Percentiles rank a stretch among this genome's conserved stretches.
phyloP scores from a whole-genome alignment of 345 rosid species.

The Lepidium africanum region DNA sequence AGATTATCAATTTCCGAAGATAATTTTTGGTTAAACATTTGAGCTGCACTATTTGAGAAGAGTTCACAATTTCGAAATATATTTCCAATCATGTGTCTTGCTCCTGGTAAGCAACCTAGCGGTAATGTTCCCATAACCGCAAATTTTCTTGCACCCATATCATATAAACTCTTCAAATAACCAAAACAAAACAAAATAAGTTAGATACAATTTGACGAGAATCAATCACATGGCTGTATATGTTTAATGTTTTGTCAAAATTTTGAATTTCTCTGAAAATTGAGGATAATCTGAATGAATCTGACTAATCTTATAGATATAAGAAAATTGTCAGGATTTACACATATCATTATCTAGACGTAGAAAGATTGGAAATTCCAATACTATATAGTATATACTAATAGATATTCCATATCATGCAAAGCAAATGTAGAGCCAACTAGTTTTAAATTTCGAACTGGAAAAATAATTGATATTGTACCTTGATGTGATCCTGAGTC shows the following conservation, averaged over 20 bases:
- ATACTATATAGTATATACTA: too few relatives aligned
- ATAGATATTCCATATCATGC: too few relatives aligned
- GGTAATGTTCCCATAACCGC: slow-evolving; percentile 35
- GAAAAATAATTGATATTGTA: background rate
- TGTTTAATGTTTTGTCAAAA: background rate
- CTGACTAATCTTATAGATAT: too few relatives aligned
- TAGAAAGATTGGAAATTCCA: too few relatives aligned
- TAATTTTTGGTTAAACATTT: slow-evolving; percentile 45
- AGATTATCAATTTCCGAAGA: slow-evolving; percentile 25
- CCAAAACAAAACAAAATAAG: background rate
- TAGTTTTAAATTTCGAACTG: too few relatives aligned
- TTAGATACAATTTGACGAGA: background rate
- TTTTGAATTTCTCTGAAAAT: too few relatives aligned
- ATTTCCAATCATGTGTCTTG: slow-evolving; percentile 35
- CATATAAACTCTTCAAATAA: slow-evolving; percentile 28
- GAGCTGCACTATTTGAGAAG: slow-evolving; percentile 37
- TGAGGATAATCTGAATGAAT: too few relatives aligned
- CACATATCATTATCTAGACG: too few relatives aligned
- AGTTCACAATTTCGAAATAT: slow-evolving; percentile 25
- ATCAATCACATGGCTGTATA: too few relatives aligned
- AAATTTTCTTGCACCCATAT: slow-evolving; percentile 58
- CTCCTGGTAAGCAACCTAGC: slow-evolving; percentile 60
- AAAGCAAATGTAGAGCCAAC: too few relatives aligned
- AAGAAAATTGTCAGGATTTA: too few relatives aligned
- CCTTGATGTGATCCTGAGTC: slow-evolving; percentile 19